phyloP scores from a whole-genome alignment of 1,284 basidiomycete species.

The Mycena citricolor region DNA sequence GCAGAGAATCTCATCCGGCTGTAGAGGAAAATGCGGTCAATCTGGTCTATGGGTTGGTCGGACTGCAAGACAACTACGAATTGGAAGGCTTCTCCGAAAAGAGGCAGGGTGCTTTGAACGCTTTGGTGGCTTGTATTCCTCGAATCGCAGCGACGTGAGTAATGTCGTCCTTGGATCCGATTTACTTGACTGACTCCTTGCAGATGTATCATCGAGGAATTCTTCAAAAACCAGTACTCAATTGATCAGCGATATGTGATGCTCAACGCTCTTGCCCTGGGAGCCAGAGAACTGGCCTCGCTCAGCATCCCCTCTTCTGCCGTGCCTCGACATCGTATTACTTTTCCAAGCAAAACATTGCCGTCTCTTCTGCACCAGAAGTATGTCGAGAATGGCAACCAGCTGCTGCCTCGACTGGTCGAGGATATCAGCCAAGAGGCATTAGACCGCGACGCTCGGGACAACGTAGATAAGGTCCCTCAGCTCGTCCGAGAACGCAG shows the following conservation, averaged over 20 bases:
- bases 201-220: conserved; percentile 87
- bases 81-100: conserved; percentile 78
- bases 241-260: conserved; percentile 81
- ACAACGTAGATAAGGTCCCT: conserved; percentile 51
- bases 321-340: conserved; percentile 38
- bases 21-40: conserved; percentile 87
- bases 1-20: conserved; percentile 3
- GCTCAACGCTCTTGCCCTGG: conserved; percentile 82
- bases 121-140: conserved; percentile 80
- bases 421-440: conserved; percentile 59
- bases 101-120: conserved; percentile 74
- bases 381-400: conserved; percentile 51
- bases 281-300: conserved; percentile 82
- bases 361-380: conserved; percentile 69
- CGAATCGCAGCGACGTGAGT: conserved; percentile 77
- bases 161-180: neutral
- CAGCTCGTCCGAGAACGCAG: conserved; percentile 70
- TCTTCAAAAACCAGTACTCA: conserved; percentile 91
- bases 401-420: conserved; percentile 50
- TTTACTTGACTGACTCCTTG: conserved; percentile 3
- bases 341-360: conserved; percentile 79
- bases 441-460: conserved; percentile 54
- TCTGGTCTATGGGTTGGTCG: conserved; percentile 71
- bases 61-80: conserved; percentile 83
- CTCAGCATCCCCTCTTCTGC: conserved; percentile 51